Base-by-base conservation (phyloP, 345 rosid genomes). In the Sonneratia alba region DNA sequence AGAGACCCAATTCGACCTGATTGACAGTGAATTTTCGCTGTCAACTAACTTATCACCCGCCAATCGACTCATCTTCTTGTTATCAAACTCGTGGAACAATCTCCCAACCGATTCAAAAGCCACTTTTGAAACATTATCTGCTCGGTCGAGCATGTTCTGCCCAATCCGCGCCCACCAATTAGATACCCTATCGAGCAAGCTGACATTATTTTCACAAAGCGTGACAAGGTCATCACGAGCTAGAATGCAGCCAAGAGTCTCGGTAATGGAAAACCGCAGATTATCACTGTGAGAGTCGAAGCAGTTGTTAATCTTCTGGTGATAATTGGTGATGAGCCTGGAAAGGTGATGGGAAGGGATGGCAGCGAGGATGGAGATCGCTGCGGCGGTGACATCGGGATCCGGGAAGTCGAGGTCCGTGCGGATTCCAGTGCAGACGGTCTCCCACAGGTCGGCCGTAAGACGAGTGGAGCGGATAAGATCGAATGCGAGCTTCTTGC, bases 11-110 rank as follows among this genome's bases (percentile, higher is more conserved):
- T 85, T 89, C 3, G 96, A 94, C 78, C 98, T 79, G 73, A 94
- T 88, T 21, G 97, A 95, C 3, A 91, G 82, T 9, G 97, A 91
- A 79, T 93, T 93, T 78, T 93, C 98, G 51, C 93, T 91, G 72
- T 93, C 98, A 0, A 93, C 92, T 68, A 93, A 90, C 90, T 91
- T 93, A 81, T 93, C 98, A 3, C 98, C 98, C 4, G 98, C 98
- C 76, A 93, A 82, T 49, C 92, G 83, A 74, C 94, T 89, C 98
- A 93, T 93, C 70, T 97, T 79, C 82, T 94, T 90, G 0, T 92
- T 86, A 78, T 94, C 95, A 38, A 94, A 88, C 84, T 94, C 97
- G 74, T 87, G 95, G 78, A 94, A 94, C 71, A 94, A 76, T 68
- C 96, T 88, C 55, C 96, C 95, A 0, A 94, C 89, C 12, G 98